Evolutionary conservation across 176 grass and related monocot genomes (phyloP), one percentile per base, ranked within the genome.

Genomic region (Otatea glauca): DNA sequence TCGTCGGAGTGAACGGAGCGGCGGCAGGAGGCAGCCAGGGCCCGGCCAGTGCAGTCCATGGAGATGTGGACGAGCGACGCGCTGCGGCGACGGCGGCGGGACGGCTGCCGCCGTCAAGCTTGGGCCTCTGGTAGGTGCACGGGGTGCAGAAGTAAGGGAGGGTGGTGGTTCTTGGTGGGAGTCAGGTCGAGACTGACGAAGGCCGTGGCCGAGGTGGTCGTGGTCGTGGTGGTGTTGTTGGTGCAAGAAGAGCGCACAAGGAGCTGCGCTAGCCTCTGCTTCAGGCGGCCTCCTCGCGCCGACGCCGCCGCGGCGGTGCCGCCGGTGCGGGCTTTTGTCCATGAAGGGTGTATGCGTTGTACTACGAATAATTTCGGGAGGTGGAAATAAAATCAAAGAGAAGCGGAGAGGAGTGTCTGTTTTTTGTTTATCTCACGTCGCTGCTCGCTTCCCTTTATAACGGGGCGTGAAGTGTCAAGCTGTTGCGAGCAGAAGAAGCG

Each of bases 171-270:
- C 87, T 16, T 75, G 83, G 78, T 56, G 53, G 44, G 37, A 9
- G 53, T 27, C 24, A 16, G 67, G 20, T 84, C 76, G 78, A 85
- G 64, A 78, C 65, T 64, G 34, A 90, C 64, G 61, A 94, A 91
- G 49, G 83, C 65, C 55, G 75, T 39, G 54, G 47, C 47, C 44
- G 83, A n/a, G 67, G 41, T 62, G 74, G 55, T 73, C 17, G 72
- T 75, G 79, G 68, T 48, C 49, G 66, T 79, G 41, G 72, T 59
- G 24, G 87, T 68, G 58, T 79, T 84, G 45, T 77, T 73, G 79
- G 80, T 68, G 89, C 95, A 97, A 41, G 91, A 85, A 10, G 91
- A 93, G 48, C 89, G 91, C 84, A 82, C 81, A 27, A 97, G 85
- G 82, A 94, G 91, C 70, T 85, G 88, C 13, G 91, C 85, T 3